Evolutionary conservation across 1,284 basidiomycete species (phyloP).

Genomic region (Bondarzewia mesenterica): DNA sequence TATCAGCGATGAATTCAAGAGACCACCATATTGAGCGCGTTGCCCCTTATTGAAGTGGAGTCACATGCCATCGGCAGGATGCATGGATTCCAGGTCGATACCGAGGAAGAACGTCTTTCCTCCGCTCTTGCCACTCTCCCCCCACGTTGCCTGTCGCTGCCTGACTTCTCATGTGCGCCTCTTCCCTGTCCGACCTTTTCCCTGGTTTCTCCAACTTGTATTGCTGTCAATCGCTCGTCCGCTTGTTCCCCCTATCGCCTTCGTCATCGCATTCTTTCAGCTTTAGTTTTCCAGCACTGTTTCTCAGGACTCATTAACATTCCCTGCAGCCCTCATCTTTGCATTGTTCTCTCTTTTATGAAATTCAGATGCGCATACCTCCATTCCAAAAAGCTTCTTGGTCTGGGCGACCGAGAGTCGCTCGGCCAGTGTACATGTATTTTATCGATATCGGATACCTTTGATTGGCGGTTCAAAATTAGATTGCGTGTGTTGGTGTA

Average conservation of each 20-base stretch:
- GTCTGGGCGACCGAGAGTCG: background rate
- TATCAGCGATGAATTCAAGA: slow-evolving; percentile 56
- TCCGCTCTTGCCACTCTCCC: too few species aligned
- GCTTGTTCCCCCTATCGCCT: background rate
- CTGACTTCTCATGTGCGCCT: too few species aligned
- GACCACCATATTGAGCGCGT: slow-evolving; percentile 32
- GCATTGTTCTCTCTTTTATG: too few species aligned
- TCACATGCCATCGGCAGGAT: background rate
- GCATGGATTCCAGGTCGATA: background rate
- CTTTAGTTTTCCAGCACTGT: too few species aligned
- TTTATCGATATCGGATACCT: background rate
- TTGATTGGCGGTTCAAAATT: background rate
- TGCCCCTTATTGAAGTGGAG: background rate
- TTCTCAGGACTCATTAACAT: too few species aligned
- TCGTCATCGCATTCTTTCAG: background rate
- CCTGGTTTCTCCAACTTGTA: too few species aligned
- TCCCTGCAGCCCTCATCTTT: too few species aligned
- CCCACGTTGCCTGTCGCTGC: too few species aligned
- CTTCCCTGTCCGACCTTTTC: too few species aligned
- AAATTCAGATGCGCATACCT: background rate
- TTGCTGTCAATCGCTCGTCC: background rate
- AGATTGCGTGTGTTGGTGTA: background rate
- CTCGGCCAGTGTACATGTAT: background rate
- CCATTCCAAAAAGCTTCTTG: background rate
- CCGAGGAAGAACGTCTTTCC: background rate